A percentile compares a stretch with the other conserved stretches of the same genome.
Conservation (phyloP, 495 filamentous ascomycete species). For the Penicillium egyptiacum region DNA sequence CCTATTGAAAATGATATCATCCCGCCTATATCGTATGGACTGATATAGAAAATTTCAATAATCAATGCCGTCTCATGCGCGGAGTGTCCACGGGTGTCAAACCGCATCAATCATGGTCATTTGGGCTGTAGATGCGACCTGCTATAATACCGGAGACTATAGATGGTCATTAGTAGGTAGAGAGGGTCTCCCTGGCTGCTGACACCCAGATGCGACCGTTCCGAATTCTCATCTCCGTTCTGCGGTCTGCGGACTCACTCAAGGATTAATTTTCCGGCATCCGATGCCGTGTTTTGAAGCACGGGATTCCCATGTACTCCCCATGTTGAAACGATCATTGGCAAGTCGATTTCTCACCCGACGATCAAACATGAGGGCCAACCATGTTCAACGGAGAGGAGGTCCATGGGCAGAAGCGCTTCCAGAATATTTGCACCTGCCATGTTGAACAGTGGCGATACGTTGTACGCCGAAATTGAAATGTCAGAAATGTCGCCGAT, state of each 20-base stretch:
- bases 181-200: background rate
- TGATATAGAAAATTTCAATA: background rate
- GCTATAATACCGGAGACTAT: background rate
- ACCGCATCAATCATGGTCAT: background rate
- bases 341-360: conserved; percentile 4
- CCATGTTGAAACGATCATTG: conserved; percentile 1
- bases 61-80: background rate
- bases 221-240: background rate
- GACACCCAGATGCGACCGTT: background rate
- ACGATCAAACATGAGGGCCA: conserved; percentile 1
- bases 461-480: background rate
- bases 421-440: conserved; percentile 7
- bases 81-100: background rate
- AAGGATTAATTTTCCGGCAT: background rate
- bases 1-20: conserved; percentile 2
- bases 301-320: background rate
- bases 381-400: background rate
- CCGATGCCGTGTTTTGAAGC: background rate
- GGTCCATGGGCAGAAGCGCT: background rate
- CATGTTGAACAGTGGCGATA: background rate
- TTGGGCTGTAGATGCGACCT: conserved; percentile 2
- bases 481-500: background rate
- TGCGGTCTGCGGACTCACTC: background rate
- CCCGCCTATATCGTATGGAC: too few species aligned
- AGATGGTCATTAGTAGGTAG: background rate